Conservation (phyloP, 2,329 filamentous ascomycete genomes). For the Penicillium sp. region DNA sequence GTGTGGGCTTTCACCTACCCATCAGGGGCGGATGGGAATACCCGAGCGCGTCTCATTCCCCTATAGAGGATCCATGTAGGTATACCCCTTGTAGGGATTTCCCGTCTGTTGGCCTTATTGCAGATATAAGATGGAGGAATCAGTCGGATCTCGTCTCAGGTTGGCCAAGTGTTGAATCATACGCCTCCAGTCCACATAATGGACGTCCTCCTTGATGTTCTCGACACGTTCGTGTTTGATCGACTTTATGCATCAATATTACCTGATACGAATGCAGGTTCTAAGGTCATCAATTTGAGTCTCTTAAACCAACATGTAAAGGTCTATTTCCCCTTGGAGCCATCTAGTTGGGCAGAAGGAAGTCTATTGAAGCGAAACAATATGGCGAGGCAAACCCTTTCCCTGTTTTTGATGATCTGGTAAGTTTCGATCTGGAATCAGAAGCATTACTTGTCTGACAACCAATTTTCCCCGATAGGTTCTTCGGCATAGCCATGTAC, state of each 20-base stretch:
- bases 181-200: conserved; percentile 54
- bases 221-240: conserved; percentile 78
- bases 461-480: conserved; percentile 54
- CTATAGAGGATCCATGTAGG: conserved; percentile 14
- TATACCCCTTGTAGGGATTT: conserved; percentile 18
- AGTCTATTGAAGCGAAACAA: conserved; percentile 38
- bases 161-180: neutral
- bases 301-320: conserved; percentile 32
- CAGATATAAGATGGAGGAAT: conserved; percentile 7
- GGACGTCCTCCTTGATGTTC: conserved; percentile 82
- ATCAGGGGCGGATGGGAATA: neutral
- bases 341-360: conserved; percentile 33
- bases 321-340: conserved; percentile 31
- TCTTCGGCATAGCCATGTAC: conserved; percentile 82
- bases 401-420: conserved; percentile 37
- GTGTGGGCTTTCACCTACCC: neutral
- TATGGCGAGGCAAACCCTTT: conserved; percentile 34
- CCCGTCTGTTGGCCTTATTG: conserved; percentile 6
- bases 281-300: neutral
- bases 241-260: conserved; percentile 65
- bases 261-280: conserved; percentile 15
- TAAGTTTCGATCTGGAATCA: conserved; percentile 9
- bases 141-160: neutral
- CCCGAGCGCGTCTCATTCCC: conserved; percentile 1
- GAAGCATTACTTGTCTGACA: neutral